phyloP scores from a whole-genome alignment of 805 yeast species.

The Teunomyces cretensis region DNA sequence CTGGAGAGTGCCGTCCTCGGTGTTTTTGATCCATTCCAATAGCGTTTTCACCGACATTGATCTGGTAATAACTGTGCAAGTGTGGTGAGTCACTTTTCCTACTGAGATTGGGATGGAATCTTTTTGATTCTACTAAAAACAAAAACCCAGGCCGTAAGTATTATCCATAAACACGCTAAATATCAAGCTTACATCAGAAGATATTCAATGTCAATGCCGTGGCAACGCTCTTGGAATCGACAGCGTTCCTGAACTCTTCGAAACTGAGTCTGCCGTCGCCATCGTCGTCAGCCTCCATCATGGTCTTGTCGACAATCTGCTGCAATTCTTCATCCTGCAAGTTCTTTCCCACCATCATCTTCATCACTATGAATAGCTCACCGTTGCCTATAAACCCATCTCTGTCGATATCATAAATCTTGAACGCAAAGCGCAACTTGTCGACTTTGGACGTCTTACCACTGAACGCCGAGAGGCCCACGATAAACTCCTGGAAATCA shows the following conservation, averaged over 20 bases:
- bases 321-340: constrained; percentile 84
- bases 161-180: constrained; percentile 1
- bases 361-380: constrained; percentile 84
- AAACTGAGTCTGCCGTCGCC: constrained; percentile 85
- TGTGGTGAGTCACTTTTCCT: too few relatives aligned
- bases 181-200: constrained; percentile 23
- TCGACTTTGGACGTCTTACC: constrained; percentile 79
- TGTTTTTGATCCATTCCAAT: constrained; percentile 30
- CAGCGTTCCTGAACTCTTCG: constrained; percentile 78
- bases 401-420: constrained; percentile 90
- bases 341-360: constrained; percentile 96
- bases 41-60: constrained; percentile 14
- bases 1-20: constrained; percentile 18
- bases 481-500: constrained; percentile 92
- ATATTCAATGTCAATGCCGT: constrained; percentile 55
- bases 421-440: constrained; percentile 85
- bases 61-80: too few relatives aligned
- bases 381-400: constrained; percentile 97
- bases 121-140: too few relatives aligned
- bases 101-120: too few relatives aligned
- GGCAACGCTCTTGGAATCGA: constrained; percentile 58
- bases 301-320: constrained; percentile 95
- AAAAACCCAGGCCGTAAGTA: too few relatives aligned
- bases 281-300: constrained; percentile 86
- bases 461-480: constrained; percentile 83